These are phyloP conservation scores for Nemania sp. DNA, from an alignment of 2,329 filamentous ascomycete genomes.

Conservation along the genomic window DNA sequence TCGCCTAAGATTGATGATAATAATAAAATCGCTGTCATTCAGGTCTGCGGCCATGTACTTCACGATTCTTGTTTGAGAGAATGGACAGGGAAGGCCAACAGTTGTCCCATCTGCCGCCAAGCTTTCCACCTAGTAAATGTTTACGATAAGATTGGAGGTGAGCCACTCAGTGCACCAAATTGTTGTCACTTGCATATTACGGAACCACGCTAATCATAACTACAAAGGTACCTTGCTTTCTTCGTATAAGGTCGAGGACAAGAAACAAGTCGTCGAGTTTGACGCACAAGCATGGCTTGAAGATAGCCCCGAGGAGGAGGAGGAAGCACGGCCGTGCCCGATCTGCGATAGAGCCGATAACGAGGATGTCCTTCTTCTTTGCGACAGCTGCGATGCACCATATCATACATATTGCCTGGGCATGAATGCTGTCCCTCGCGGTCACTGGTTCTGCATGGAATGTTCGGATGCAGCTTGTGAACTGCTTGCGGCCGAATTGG, in stretches of 20 bases:
- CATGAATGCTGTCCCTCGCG: constrained; percentile 73
- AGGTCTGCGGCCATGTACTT: constrained; percentile 86
- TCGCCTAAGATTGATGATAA: constrained; percentile 36
- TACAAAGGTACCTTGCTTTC: constrained; percentile 58
- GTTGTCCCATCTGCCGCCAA: constrained; percentile 94
- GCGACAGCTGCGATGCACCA: constrained; percentile 85
- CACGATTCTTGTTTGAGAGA: constrained; percentile 91
- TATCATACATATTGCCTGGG: constrained; percentile 94
- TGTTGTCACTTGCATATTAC: constrained; percentile 4
- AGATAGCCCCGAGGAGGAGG: constrained; percentile 72
- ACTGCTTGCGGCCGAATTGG: constrained; percentile 47
- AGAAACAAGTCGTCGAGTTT: constrained; percentile 87
- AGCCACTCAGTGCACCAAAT: constrained; percentile 40
- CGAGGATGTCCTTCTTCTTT: constrained; percentile 83
- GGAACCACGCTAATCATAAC: constrained; percentile 18
- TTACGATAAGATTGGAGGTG: constrained; percentile 78
- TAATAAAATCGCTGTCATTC: constrained; percentile 60
- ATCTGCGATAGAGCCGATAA: constrained; percentile 81
- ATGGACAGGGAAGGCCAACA: constrained; percentile 96
- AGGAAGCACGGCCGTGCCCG: constrained; percentile 73
- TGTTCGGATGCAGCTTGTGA: constrained; percentile 58
- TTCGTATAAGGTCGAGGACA: constrained; percentile 72
- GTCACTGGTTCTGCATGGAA: constrained; percentile 88
- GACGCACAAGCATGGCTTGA: constrained; percentile 75
- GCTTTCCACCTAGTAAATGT: constrained; percentile 90